phyloP scores from a whole-genome alignment of 371 early-diverging fungal genomes.

The Mortierella sp. region DNA sequence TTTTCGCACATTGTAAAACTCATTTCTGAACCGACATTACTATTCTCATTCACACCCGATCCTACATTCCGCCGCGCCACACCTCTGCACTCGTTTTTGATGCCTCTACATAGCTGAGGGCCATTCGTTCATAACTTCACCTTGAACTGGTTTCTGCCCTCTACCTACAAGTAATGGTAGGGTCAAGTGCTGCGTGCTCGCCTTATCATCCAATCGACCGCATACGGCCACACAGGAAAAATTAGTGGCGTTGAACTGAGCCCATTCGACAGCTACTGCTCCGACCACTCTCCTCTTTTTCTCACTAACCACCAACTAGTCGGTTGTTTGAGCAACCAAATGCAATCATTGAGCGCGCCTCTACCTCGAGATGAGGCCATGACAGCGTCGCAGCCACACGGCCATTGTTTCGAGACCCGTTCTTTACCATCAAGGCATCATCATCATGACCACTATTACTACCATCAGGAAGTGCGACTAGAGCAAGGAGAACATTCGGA shows the following conservation, averaged over 20 bases:
- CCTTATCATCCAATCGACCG: no score
- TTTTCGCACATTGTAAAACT: not conserved
- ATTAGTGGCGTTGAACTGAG: conserved; percentile 8
- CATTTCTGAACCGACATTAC: not conserved
- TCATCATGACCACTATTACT: not conserved
- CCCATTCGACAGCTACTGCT: not conserved
- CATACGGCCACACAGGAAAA: not conserved
- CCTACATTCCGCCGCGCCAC: not conserved
- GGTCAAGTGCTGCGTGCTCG: not conserved
- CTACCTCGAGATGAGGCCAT: conserved; percentile 3
- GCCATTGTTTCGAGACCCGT: not conserved
- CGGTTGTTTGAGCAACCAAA: conserved; percentile 9
- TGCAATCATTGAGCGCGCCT: conserved; percentile 13
- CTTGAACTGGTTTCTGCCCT: not conserved
- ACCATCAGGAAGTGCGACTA: not conserved
- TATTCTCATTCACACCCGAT: not conserved
- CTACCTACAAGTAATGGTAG: conserved; percentile 3
- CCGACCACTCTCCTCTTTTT: not conserved
- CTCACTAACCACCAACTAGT: not conserved
- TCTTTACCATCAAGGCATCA: not conserved
- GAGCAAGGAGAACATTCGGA: not conserved
- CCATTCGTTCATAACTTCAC: not conserved
- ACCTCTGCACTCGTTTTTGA: not conserved
- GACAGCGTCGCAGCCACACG: conserved; percentile 2
- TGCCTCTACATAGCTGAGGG: not conserved